These are phyloP conservation scores for Microbotryum violaceum DNA, from an alignment of 1,284 basidiomycete species.

Conservation along the genomic window DNA sequence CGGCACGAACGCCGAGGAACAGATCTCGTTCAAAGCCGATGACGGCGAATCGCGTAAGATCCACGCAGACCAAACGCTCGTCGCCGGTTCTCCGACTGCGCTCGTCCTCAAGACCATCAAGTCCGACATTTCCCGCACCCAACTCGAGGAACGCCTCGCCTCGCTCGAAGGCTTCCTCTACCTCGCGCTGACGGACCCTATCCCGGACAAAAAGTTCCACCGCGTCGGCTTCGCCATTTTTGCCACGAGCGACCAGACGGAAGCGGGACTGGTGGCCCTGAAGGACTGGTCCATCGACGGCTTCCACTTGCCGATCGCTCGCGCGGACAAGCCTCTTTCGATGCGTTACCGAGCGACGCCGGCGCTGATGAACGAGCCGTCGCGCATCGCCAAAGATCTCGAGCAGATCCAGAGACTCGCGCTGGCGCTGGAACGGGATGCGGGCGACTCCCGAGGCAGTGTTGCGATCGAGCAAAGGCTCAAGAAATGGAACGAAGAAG, in stretches of 20 bases:
- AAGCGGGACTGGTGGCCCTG: background rate
- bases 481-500: constrained; percentile 22
- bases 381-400: constrained; percentile 69
- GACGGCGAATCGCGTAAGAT: constrained; percentile 41
- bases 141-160: constrained; percentile 59
- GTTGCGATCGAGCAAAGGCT: constrained; percentile 37
- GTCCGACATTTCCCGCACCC: constrained; percentile 74
- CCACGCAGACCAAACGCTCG: constrained; percentile 41
- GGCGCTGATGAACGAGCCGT: constrained; percentile 65
- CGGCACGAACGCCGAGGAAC: constrained; percentile 6
- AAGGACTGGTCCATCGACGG: constrained; percentile 46
- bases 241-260: constrained; percentile 63
- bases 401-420: constrained; percentile 63
- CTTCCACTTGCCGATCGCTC: constrained; percentile 81
- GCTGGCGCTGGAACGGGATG: constrained; percentile 62
- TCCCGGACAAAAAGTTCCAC: constrained; percentile 81
- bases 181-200: constrained; percentile 78
- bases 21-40: constrained; percentile 54
- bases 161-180: constrained; percentile 49
- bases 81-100: constrained; percentile 50
- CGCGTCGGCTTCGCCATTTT: constrained; percentile 88
- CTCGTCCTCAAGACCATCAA: constrained; percentile 90
- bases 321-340: constrained; percentile 68
- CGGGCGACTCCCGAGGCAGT: constrained; percentile 41
- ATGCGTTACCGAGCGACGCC: constrained; percentile 70